These are phyloP conservation scores for Phytophthora pistaciae DNA, from an alignment of 352 stramenopile genomes.

Conservation along the genomic window DNA sequence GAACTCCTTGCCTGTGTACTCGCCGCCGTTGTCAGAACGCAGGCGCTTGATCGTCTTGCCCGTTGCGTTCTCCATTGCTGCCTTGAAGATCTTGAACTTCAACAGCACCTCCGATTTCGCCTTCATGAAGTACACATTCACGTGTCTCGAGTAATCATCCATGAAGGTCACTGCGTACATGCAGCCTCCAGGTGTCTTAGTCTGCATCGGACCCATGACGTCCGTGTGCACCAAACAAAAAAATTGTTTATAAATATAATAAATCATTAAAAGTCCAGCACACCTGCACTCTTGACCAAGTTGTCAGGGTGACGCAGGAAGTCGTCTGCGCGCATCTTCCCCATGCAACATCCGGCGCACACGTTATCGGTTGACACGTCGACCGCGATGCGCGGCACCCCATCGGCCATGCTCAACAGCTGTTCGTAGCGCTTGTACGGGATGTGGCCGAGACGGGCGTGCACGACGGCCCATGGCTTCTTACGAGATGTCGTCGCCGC, in stretches of 20 bases:
- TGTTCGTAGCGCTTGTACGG: not conserved
- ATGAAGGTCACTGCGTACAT: constrained; percentile 21
- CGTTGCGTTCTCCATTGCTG: constrained; percentile 6
- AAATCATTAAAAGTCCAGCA: too few relatives aligned
- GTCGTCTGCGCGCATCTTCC: not conserved
- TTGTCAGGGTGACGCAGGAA: constrained; percentile 7
- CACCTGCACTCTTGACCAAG: constrained; percentile 18
- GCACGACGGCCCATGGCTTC: constrained; percentile 13
- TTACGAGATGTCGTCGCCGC: constrained; percentile 2
- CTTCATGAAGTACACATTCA: constrained; percentile 26
- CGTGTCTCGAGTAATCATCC: constrained; percentile 27
- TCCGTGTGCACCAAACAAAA: constrained; percentile 19
- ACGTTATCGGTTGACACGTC: not conserved
- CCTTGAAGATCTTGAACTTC: constrained; percentile 2
- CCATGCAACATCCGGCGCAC: not conserved
- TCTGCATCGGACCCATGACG: constrained; percentile 26
- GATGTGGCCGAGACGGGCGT: constrained; percentile 19
- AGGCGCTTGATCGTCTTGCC: constrained; percentile 2
- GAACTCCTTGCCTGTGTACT: not conserved
- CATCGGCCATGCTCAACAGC: not conserved
- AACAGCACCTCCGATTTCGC: not conserved
- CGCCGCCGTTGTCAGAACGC: not conserved
- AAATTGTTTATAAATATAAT: too few relatives aligned
- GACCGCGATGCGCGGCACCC: not conserved
- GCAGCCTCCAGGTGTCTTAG: constrained; percentile 11